A percentile compares a stretch with the other conserved stretches of the same genome.
Evolutionary conservation across 176 grass and related monocot genomes (phyloP).

Genomic region (Elymus sibiricus): DNA sequence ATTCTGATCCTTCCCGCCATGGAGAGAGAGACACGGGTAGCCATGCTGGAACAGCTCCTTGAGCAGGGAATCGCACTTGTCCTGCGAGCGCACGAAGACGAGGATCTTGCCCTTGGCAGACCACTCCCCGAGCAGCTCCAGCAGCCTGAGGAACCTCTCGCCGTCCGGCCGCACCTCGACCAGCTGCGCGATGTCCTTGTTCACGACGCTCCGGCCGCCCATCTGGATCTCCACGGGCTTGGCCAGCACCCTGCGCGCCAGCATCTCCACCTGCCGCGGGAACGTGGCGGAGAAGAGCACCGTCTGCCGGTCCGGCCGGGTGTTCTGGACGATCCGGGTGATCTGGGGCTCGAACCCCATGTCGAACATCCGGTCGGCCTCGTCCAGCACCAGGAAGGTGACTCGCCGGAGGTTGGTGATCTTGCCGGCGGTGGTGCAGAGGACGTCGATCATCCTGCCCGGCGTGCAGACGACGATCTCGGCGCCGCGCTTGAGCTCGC

Average conservation of each 20-base stretch:
- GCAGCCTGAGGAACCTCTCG: conserved; percentile 71
- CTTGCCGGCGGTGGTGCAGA: conserved; percentile 82
- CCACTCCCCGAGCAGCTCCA: conserved; percentile 94
- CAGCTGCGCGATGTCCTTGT: conserved; percentile 86
- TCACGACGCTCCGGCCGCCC: conserved; percentile 90
- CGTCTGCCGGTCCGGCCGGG: conserved; percentile 75
- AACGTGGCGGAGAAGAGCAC: conserved; percentile 97
- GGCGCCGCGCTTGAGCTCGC: conserved; percentile 87
- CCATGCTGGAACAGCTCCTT: conserved; percentile 91
- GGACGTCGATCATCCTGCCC: conserved; percentile 92
- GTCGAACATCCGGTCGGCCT: conserved; percentile 98
- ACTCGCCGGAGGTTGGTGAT: conserved; percentile 91
- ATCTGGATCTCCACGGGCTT: conserved; percentile 94
- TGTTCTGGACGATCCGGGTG: conserved; percentile 86
- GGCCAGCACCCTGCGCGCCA: conserved; percentile 76
- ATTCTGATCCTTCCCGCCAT: conserved; percentile 92
- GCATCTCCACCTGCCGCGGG: conserved; percentile 85
- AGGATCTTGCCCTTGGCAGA: conserved; percentile 89
- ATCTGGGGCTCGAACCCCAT: conserved; percentile 99
- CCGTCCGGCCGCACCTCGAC: conserved; percentile 80
- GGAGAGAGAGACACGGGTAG: conserved; percentile 87
- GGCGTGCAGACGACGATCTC: conserved; percentile 97
- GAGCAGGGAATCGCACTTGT: conserved; percentile 92
- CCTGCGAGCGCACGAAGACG: conserved; percentile 93
- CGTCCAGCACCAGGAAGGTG: conserved; percentile 93